A percentile compares a stretch with the other conserved stretches of the same genome.
Evolutionary conservation across 2,329 filamentous ascomycete species (phyloP).

Genomic region (Botrytis deweyae): DNA sequence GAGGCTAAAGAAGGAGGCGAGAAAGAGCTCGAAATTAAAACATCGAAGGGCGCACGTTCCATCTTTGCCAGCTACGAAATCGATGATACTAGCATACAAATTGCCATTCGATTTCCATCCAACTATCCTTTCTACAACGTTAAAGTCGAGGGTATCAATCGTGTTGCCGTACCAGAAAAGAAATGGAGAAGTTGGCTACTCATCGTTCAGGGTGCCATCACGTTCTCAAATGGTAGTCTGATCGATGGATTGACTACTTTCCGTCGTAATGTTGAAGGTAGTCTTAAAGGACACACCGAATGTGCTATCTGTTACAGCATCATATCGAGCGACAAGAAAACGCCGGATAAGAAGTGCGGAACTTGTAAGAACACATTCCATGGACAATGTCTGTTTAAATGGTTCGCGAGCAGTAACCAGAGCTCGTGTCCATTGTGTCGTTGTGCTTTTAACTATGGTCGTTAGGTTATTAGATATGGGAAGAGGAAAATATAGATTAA

Average conservation of each 20-base stretch:
- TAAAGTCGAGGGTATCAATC: slow-evolving; percentile 71
- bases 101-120: slow-evolving; percentile 76
- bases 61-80: slow-evolving; percentile 82
- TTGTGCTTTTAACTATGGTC: slow-evolving; percentile 70
- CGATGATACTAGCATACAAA: slow-evolving; percentile 81
- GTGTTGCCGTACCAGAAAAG: slow-evolving; percentile 83
- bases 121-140: slow-evolving; percentile 82
- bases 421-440: slow-evolving; percentile 91
- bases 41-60: slow-evolving; percentile 70
- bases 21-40: slow-evolving; percentile 63
- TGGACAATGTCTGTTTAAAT: slow-evolving; percentile 85
- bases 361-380: slow-evolving; percentile 97
- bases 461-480: background rate
- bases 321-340: slow-evolving; percentile 81
- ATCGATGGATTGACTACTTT: slow-evolving; percentile 85
- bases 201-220: slow-evolving; percentile 87
- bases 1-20: slow-evolving; percentile 50
- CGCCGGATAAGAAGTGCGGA: slow-evolving; percentile 86
- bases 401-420: slow-evolving; percentile 92
- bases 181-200: slow-evolving; percentile 93
- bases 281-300: slow-evolving; percentile 88
- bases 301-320: slow-evolving; percentile 98
- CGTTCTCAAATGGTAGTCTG: slow-evolving; percentile 84
- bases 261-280: slow-evolving; percentile 80
- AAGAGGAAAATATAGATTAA: background rate